Base-by-base conservation (phyloP, 306 rosid genomes). In the Trichosanthes truncata region DNA sequence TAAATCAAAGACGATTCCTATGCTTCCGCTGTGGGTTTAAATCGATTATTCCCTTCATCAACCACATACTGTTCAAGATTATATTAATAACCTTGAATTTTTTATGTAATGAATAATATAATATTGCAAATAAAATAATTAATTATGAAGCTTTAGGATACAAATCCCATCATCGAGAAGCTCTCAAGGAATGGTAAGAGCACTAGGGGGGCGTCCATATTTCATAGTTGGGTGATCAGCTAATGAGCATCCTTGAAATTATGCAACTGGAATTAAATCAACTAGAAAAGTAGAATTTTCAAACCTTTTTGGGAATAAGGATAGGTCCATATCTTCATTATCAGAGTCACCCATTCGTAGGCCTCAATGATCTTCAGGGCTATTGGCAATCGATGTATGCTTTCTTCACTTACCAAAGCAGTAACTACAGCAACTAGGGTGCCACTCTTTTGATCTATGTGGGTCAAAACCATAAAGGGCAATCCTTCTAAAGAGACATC, bases 401-500 rank as follows among this genome's bases (percentile, higher is more conserved):
- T 85, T 90, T 76, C 84, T 88, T 8, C 85, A 78, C 29, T 83
- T 79, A 36, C 89, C 87, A 85, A 90, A 91, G 89, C 95, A 92
- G 82, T 91, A 91, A 77, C 90, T 84, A 76, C 91, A 89, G 67
- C 82, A 94, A 61, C 90, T 86, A 20, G 88, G 66, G 57, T 86
- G 89, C 81, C 81, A 84, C 76, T 95, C 93, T 84, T 91, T 92
- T 5, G 93, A 84, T 29, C 97, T 90, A 1, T 97, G 98, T 25
- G 98, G 98, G 56, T 95, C 97, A 67, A 95, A 95, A 13, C 98
- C 97, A 76, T 95, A 95, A 69, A 95, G 97, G n/a, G 98, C 97
- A 33, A 91, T 83, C 74, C 98, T 86, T 63, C 98, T 89, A 68
- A 94, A 94, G 60, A 94, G 92, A 77, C 98, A 94, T 31, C 98